Conservation (phyloP, 371 early-diverging fungal species). For the Chytridiales sp. region DNA sequence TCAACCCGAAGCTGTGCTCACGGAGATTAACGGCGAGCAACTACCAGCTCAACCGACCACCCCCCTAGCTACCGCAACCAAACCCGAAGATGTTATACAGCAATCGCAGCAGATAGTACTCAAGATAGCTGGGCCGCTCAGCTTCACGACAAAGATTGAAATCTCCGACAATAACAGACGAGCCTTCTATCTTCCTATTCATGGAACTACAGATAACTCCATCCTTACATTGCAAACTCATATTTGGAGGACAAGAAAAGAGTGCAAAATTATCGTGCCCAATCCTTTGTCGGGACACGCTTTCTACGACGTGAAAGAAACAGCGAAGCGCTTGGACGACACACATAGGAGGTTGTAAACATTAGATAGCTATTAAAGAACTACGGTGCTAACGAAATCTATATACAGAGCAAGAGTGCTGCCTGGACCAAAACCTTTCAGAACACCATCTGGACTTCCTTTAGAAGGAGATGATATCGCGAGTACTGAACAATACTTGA, state of each 20-base stretch:
- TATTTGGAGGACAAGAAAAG: constrained; percentile 19
- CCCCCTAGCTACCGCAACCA: not conserved
- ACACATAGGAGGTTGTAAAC: constrained; percentile 26
- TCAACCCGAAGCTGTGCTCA: not conserved
- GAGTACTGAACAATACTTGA: constrained; percentile 6
- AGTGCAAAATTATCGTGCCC: not conserved
- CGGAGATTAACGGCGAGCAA: not conserved
- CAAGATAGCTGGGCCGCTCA: constrained; percentile 29
- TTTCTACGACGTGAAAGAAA: constrained; percentile 16
- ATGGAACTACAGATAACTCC: constrained; percentile 39
- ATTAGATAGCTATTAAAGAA: not conserved
- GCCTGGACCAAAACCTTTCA: constrained; percentile 21
- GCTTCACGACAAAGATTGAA: constrained; percentile 44
- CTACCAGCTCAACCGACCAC: not conserved
- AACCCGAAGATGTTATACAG: not conserved
- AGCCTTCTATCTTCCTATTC: constrained; percentile 42
- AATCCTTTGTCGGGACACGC: constrained; percentile 8
- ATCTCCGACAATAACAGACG: constrained; percentile 33
- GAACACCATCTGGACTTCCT: constrained; percentile 36
- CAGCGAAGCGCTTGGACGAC: constrained; percentile 16
- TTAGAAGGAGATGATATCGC: constrained; percentile 23
- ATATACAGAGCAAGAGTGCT: constrained; percentile 24
- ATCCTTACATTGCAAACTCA: constrained; percentile 33
- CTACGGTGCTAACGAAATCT: not conserved
- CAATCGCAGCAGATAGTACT: not conserved